Percentiles rank a stretch among this genome's conserved stretches.
Evolutionary conservation across 306 rosid genomes (phyloP).

Genomic region (Fragaria ananassa): DNA sequence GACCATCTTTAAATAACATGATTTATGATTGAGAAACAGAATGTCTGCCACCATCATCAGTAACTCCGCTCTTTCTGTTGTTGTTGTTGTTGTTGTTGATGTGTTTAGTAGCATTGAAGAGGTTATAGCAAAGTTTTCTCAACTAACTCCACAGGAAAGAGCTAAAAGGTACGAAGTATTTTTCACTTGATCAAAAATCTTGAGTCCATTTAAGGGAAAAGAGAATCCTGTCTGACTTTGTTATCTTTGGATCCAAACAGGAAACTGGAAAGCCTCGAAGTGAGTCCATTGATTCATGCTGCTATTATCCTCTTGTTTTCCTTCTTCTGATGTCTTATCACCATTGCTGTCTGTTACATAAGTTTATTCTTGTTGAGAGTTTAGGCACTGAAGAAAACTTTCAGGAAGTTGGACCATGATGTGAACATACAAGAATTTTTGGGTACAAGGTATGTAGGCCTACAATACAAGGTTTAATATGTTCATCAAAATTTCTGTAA

Average conservation of each 20-base stretch:
- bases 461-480: neutral
- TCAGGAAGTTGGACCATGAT: conserved; percentile 79
- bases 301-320: neutral
- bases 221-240: conserved; percentile 19
- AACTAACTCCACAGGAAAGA: conserved; percentile 75
- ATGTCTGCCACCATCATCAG: neutral
- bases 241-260: conserved; percentile 45
- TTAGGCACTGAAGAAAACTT: conserved; percentile 77
- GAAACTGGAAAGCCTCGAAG: conserved; percentile 86
- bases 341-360: conserved; percentile 11
- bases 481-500: neutral
- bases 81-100: neutral
- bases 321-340: neutral
- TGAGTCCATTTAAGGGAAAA: neutral
- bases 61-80: conserved; percentile 10
- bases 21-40: neutral
- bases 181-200: neutral
- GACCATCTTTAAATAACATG: neutral
- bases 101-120: conserved; percentile 56
- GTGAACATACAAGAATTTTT: conserved; percentile 66
- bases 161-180: conserved; percentile 52
- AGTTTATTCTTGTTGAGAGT: conserved; percentile 36
- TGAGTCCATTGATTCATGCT: conserved; percentile 34
- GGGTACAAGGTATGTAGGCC: conserved; percentile 54
- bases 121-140: conserved; percentile 71